These are phyloP conservation scores for Paraglomus brasilianum DNA, from an alignment of 192 early-diverging fungal genomes.

Conservation along the genomic window DNA sequence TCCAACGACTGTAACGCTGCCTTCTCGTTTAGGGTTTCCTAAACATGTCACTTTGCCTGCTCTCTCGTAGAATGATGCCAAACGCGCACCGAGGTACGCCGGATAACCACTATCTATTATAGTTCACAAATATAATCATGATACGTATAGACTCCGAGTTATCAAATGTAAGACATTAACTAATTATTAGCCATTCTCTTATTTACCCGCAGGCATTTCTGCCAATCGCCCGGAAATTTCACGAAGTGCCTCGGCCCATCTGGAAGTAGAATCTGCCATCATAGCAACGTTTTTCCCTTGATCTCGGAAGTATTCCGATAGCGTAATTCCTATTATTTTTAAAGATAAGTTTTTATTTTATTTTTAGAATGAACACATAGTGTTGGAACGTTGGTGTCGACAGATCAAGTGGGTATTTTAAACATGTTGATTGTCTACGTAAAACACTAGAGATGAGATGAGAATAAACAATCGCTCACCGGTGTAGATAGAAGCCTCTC, in stretches of 20 bases:
- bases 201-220: conserved; percentile 93
- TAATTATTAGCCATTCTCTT: background rate
- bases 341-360: background rate
- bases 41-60: conserved; percentile 97
- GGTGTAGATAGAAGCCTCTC: conserved; percentile 99
- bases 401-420: too few relatives aligned
- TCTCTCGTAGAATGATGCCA: conserved; percentile 99
- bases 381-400: too few relatives aligned
- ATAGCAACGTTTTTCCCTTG: conserved; percentile 99
- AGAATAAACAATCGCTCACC: conserved; percentile 44
- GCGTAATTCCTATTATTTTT: conserved; percentile 64
- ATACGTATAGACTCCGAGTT: background rate
- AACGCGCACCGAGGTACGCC: conserved; percentile 95
- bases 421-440: too few relatives aligned
- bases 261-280: conserved; percentile 99
- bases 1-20: conserved; percentile 96
- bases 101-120: conserved; percentile 91
- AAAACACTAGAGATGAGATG: background rate
- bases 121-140: background rate
- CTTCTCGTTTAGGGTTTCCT: conserved; percentile 89
- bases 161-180: background rate
- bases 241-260: conserved; percentile 99
- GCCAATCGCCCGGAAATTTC: conserved; percentile 99
- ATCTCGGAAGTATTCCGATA: conserved; percentile 99
- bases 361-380: too few relatives aligned